phyloP scores from a whole-genome alignment of 768 basidiomycete species.

The Serendipita sp. region DNA sequence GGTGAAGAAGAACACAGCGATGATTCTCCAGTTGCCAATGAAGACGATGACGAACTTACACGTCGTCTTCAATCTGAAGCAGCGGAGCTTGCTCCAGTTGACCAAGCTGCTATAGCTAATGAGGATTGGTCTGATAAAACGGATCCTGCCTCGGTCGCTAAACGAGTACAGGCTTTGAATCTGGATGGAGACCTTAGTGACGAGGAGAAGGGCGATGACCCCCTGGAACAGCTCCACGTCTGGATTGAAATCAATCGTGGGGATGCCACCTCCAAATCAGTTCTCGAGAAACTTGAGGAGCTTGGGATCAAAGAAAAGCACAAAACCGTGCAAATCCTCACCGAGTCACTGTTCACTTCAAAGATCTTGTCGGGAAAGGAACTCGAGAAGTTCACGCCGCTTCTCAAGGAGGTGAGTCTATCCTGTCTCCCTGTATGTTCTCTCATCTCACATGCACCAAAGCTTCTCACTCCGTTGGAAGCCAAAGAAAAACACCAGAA shows the following conservation, averaged over 20 bases:
- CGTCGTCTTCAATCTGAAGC: slow-evolving; percentile 86
- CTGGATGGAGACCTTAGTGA: slow-evolving; percentile 80
- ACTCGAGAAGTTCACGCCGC: slow-evolving; percentile 42
- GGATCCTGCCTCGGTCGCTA: slow-evolving; percentile 72
- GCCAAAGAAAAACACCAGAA: slow-evolving; percentile 80
- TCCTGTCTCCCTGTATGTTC: neutral
- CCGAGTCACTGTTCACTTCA: slow-evolving; percentile 67
- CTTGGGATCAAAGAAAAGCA: slow-evolving; percentile 89
- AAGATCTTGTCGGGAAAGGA: slow-evolving; percentile 38
- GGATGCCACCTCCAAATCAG: slow-evolving; percentile 31
- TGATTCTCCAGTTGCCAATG: slow-evolving; percentile 24
- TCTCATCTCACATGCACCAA: neutral
- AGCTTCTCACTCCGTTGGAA: slow-evolving; percentile 56
- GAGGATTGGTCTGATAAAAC: slow-evolving; percentile 92
- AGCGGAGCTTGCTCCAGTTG: slow-evolving; percentile 43
- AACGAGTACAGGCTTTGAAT: slow-evolving; percentile 59
- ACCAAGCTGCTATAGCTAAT: slow-evolving; percentile 37
- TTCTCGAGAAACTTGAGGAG: slow-evolving; percentile 78
- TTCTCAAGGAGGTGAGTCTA: slow-evolving; percentile 57
- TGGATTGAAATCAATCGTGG: slow-evolving; percentile 68
- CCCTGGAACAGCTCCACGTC: slow-evolving; percentile 63
- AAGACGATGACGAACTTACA: slow-evolving; percentile 65
- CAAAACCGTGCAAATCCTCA: slow-evolving; percentile 69
- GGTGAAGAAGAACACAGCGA: slow-evolving; percentile 36
- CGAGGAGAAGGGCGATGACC: slow-evolving; percentile 62